These are phyloP conservation scores for Akanthomyces uredinophilus DNA, from an alignment of 2,329 filamentous ascomycete species.

Conservation along the genomic window DNA sequence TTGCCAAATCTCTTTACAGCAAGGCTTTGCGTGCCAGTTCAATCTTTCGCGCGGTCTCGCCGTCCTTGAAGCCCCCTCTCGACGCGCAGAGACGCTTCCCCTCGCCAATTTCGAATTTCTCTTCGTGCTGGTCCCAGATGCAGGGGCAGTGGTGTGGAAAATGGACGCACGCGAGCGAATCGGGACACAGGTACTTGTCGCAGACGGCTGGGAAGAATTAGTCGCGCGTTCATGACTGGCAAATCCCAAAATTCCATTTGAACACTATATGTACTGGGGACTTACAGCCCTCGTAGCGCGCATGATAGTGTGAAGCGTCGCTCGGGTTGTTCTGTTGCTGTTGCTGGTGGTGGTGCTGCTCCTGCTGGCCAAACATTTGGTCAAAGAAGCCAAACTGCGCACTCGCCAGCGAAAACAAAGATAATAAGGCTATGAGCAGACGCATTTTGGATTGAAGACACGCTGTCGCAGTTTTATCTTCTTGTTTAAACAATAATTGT, in stretches of 20 bases:
- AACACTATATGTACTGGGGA: background rate
- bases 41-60: conserved; percentile 69
- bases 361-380: conserved; percentile 76
- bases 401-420: conserved; percentile 55
- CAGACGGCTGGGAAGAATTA: conserved; percentile 59
- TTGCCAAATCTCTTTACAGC: conserved; percentile 40
- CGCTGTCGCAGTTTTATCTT: too few species aligned
- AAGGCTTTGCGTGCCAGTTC: conserved; percentile 76
- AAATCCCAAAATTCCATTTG: background rate
- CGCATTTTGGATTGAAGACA: conserved; percentile 19
- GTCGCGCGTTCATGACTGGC: background rate
- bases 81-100: conserved; percentile 69
- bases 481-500: background rate
- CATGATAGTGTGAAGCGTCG: conserved; percentile 75
- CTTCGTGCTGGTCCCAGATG: conserved; percentile 68
- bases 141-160: conserved; percentile 98
- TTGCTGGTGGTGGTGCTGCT: conserved; percentile 41
- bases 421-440: conserved; percentile 43
- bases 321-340: conserved; percentile 75
- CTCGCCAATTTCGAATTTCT: conserved; percentile 71
- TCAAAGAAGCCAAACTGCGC: conserved; percentile 96
- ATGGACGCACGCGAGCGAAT: conserved; percentile 89
- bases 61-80: conserved; percentile 67
- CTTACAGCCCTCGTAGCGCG: conserved; percentile 63
- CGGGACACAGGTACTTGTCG: conserved; percentile 89